Evolutionary conservation across 495 filamentous ascomycete species (phyloP), one percentile per base, ranked within the genome.

Genomic region (Antarctomyces pellizariae): DNA sequence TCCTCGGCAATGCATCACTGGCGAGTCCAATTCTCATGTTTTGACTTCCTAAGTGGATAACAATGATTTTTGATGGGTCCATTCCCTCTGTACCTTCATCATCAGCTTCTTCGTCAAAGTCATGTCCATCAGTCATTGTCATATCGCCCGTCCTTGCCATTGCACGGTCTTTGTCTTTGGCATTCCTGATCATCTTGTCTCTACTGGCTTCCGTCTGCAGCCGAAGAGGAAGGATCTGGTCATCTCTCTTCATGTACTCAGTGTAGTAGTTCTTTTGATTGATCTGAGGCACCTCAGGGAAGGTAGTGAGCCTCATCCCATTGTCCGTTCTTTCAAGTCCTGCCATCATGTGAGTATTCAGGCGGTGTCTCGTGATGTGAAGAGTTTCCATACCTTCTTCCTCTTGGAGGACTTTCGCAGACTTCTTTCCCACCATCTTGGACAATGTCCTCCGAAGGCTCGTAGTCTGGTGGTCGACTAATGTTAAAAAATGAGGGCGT

Each of bases 261-360:
- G 86, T 97, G 42, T 97, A 97, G 50, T 97, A 97, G 49, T 97
- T 97, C 52, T 97, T 97, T 44, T 97, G 86, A 43, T 97, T 97
- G 46, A 97, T 97, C 42, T 82, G 72, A 9, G 60, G 58, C 22
- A 92, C 66, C 38, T 82, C 71, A 11, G 86, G 89, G 86, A 86
- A 97, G 49, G 62, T 84, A 13, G 82, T 82, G 27, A 78, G 64
- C 42, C 80, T 82, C 64, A 97, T 80, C 44, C 83, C 82, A 59
- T 97, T 97, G 54, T 97, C 86, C 19, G 89, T 95, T 36, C 83
- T 59, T 49, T 86, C 78, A 23, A 97, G 69, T 33, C 86, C 86
- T 91, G 16, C 4, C n/a, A 7, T 25, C 14, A 9, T 12, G 31
- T 36, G 18, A 36, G 33, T 18, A 16, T 31, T 16, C 8, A 8